A percentile compares a stretch with the other conserved stretches of the same genome.
Conservation (phyloP, 495 filamentous ascomycete genomes). For the Penicillium longicatenatum region DNA sequence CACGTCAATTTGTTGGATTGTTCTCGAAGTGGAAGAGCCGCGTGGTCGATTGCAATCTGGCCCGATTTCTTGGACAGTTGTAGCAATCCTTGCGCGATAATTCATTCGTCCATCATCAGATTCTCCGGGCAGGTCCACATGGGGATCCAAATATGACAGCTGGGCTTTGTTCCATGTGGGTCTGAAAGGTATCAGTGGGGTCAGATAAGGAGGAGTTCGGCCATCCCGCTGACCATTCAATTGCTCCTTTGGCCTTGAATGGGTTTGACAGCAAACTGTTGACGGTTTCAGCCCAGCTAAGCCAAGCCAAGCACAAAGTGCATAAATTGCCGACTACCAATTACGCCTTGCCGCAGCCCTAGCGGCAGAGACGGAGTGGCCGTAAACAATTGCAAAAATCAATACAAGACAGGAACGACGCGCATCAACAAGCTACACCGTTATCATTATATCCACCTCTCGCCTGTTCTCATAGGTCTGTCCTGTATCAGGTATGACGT, state of each 20-base stretch:
- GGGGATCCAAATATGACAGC: constrained; percentile 12
- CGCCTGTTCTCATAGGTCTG: constrained; percentile 11
- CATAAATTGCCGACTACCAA: constrained; percentile 8
- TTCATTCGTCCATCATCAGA: neutral
- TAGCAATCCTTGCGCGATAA: neutral
- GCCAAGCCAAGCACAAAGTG: constrained; percentile 4
- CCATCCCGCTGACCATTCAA: neutral
- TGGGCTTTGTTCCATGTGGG: constrained; percentile 8
- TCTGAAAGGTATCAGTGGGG: constrained; percentile 7
- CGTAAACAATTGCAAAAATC: neutral
- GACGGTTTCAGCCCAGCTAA: neutral
- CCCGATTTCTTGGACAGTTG: neutral
- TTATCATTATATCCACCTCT: constrained; percentile 8
- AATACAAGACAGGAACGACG: constrained; percentile 5
- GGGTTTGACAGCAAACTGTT: constrained; percentile 4
- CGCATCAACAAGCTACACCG: neutral
- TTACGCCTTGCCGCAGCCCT: constrained; percentile 3
- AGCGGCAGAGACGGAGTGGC: constrained; percentile 7
- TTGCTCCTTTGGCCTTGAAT: too few species aligned
- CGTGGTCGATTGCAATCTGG: neutral
- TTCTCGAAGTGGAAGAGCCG: neutral
- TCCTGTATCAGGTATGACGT: constrained; percentile 14
- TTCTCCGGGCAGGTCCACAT: neutral
- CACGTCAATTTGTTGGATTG: neutral
- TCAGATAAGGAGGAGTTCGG: constrained; percentile 8